Evolutionary conservation across 177 flowering plant species (phyloP).

Genomic region (Vitis hybrid): DNA sequence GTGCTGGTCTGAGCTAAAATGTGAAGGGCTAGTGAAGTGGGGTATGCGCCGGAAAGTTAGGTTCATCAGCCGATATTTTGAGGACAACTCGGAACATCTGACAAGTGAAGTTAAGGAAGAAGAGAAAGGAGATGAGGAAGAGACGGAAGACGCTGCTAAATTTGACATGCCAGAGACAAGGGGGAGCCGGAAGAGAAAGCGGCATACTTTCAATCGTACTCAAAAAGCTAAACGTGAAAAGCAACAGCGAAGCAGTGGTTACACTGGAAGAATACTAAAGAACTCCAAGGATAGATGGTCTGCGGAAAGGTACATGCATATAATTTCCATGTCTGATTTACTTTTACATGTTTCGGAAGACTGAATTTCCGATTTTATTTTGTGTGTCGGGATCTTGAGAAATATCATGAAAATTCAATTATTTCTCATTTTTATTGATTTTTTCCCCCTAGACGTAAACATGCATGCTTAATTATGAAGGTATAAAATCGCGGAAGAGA

Average conservation of each 20-base stretch:
- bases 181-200: slow-evolving; percentile 30
- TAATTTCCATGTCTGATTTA: background rate
- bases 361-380: background rate
- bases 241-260: slow-evolving; percentile 10
- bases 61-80: slow-evolving; percentile 37
- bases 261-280: slow-evolving; percentile 19
- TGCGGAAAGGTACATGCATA: slow-evolving; percentile 52
- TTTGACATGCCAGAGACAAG: slow-evolving; percentile 7
- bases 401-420: too few relatives aligned
- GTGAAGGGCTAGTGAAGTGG: slow-evolving; percentile 52
- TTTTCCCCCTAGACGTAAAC: too few relatives aligned
- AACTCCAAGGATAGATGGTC: slow-evolving; percentile 74
- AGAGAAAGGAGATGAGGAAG: slow-evolving; percentile 11
- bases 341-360: background rate
- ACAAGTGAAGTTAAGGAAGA: slow-evolving; percentile 15
- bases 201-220: background rate
- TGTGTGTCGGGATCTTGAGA: background rate
- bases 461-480: slow-evolving; percentile 32
- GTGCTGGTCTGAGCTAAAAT: slow-evolving; percentile 33
- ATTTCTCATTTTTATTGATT: too few relatives aligned
- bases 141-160: slow-evolving; percentile 6
- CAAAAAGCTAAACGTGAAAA: slow-evolving; percentile 21
- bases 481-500: slow-evolving; percentile 70
- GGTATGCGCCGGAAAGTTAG: slow-evolving; percentile 49
- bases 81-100: slow-evolving; percentile 11